Base-by-base conservation (phyloP, 306 rosid species). In the Gleditsia sinensis region DNA sequence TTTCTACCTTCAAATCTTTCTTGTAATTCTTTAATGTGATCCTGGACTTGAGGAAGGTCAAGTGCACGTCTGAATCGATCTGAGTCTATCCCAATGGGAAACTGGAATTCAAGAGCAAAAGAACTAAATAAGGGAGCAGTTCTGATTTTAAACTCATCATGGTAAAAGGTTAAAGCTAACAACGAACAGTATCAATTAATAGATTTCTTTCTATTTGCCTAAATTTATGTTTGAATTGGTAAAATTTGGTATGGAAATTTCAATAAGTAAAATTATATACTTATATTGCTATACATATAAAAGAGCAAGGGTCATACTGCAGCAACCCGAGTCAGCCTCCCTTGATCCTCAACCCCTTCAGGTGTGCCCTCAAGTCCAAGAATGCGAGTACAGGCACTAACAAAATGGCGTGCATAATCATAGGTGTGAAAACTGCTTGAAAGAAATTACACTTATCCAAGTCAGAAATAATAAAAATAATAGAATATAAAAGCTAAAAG, bases 331-430 rank as follows among this genome's bases (percentile, higher is more conserved):
- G 98, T 92, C 65, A 92, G 88, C 86, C 78, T 88, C 77, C 96
- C 97, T 79, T 90, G 94, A 82, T 92, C 88, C 80, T 86, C 97
- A 81, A 92, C 97, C 46, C 97, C 96, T 77, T 92, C 97, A 48
- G 94, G 97, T 0, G 96, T 92, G 56, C 96, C 94, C 85, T 92
- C 96, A 72, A 90, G 94, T 70, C 94, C 94, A 71, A 92, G 92
- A 71, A 90, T 88, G 63, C 97, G 97, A 65, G 94, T 92, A 71
- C 96, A 90, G 51, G 96, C 94, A 79, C 97, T 92, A 33, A 92
- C 96, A 63, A 92, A 92, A 83, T 92, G 97, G 5, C 97, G 86
- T 57, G 96, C 97, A 71, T 92, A 92, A 79, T 90, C 96, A 57
- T 92, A 92, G 39, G 97, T 92, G 82, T 92, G 97, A 82, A 92